Base-by-base conservation (phyloP, 306 rosid species). In the Adenanthera pavonina region DNA sequence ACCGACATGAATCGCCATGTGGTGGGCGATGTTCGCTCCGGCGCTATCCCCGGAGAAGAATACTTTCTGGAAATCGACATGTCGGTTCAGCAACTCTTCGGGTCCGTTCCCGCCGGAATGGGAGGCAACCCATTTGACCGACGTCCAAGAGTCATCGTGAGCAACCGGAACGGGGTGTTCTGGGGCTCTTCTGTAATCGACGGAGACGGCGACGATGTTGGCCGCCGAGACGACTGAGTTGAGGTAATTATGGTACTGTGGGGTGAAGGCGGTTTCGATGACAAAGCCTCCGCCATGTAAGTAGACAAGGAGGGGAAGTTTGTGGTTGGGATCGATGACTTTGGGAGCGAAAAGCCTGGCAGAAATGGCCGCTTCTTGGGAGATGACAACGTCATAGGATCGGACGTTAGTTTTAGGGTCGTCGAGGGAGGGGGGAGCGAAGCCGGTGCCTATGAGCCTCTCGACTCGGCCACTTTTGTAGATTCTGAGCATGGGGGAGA, bases 401-500 rank as follows among this genome's bases (percentile, higher is more conserved):
- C 62, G 17, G 10, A 84, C 86, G 1, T 78, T 68, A 40, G 88
- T 87, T 30, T 36, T 6, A 47, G 59, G 77, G 51, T 84, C 84
- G 43, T 84, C 84, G 20, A 46, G 16, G 5, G 78, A 69, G 2
- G 86, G 70, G 7, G 86, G 77, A 35, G 72, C 34, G 25, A 46
- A 46, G 25, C 41, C 51, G n/a, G 20, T 30, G 46, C 84, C 85
- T 0, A 0, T 0, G 30, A 81, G 61, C 2, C 87, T 47, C 71
- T 84, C 69, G 0, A 84, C 3, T 3, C 82, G 82, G 14, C 88
- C 88, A 12, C 84, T 82, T 77, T 81, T 87, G 85, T 83, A 83
- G 15, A 84, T 15, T 78, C 47, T 85, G n/a, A 77, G 0, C 5
- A 80, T 0, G 8, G 87, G 84, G 30, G 82, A 74, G 14, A 81